phyloP scores from a whole-genome alignment of 305 asterid species.

The Solanum chacoense region DNA sequence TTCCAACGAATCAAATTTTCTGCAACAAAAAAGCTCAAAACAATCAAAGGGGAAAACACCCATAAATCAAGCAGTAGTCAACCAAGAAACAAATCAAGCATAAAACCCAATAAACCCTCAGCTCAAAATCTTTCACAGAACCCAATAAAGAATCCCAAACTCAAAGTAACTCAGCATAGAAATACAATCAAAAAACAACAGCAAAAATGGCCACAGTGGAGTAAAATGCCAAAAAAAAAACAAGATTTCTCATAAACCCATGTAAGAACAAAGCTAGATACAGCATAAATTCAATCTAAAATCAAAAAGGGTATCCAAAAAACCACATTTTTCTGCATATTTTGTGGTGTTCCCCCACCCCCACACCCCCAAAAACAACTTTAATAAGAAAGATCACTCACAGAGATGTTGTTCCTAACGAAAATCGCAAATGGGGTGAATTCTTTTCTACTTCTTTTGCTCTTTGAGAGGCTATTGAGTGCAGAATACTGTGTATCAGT shows the following conservation, averaged over 20 bases:
- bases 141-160: not conserved
- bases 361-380: not conserved
- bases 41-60: not conserved
- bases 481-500: not conserved
- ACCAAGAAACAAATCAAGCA: not conserved
- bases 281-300: not conserved
- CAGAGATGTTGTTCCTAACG: not conserved
- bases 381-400: not conserved
- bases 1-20: not conserved
- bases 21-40: not conserved
- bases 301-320: not conserved
- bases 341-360: not conserved
- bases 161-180: not conserved
- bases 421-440: not conserved
- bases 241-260: not conserved
- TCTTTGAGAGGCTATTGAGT: not conserved
- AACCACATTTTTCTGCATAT: not conserved
- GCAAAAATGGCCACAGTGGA: not conserved
- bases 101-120: not conserved
- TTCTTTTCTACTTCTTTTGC: not conserved
- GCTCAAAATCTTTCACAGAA: not conserved
- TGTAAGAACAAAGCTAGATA: not conserved
- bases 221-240: not conserved
- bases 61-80: not conserved
- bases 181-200: not conserved